Evolutionary conservation across 805 yeast genomes (phyloP).

Genomic region (Candida tallmaniae): DNA sequence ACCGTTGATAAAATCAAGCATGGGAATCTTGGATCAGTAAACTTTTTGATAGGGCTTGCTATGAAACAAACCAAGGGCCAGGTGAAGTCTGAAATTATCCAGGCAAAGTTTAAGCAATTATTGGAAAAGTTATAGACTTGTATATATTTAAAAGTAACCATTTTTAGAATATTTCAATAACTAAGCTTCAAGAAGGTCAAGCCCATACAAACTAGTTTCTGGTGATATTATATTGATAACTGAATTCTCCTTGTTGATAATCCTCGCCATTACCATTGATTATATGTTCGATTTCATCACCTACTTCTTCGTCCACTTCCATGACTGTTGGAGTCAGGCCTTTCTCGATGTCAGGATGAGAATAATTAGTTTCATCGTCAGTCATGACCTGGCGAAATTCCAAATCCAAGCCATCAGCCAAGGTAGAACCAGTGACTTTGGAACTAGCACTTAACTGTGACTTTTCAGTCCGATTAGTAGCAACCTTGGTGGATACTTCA

Average conservation of each 20-base stretch:
- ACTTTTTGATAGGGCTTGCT: constrained; percentile 77
- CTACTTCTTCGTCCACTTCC: constrained; percentile 10
- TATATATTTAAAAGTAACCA: neutral
- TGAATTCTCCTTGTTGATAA: constrained; percentile 6
- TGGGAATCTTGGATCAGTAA: constrained; percentile 60
- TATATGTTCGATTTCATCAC: constrained; percentile 9
- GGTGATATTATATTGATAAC: constrained; percentile 4
- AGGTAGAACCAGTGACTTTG: constrained; percentile 5
- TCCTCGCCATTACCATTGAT: too few species aligned
- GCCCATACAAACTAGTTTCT: constrained; percentile 1
- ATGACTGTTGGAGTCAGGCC: constrained; percentile 7
- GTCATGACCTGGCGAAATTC: constrained; percentile 10
- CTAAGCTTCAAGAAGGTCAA: neutral
- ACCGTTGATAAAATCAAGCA: constrained; percentile 51
- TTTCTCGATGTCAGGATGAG: constrained; percentile 1
- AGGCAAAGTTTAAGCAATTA: constrained; percentile 20
- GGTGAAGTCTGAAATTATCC: constrained; percentile 31
- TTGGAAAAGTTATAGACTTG: neutral
- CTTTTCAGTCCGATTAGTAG: constrained; percentile 7
- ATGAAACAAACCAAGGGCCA: constrained; percentile 77
- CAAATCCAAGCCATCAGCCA: constrained; percentile 9
- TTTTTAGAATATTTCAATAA: too few species aligned
- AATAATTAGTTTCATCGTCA: constrained; percentile 4
- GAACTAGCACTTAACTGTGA: constrained; percentile 6
- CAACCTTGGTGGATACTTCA: constrained; percentile 1